Percentiles rank a stretch among this genome's conserved stretches.
Evolutionary conservation across 148 eudicot genomes (phyloP).

Genomic region (Diospyros kaki): DNA sequence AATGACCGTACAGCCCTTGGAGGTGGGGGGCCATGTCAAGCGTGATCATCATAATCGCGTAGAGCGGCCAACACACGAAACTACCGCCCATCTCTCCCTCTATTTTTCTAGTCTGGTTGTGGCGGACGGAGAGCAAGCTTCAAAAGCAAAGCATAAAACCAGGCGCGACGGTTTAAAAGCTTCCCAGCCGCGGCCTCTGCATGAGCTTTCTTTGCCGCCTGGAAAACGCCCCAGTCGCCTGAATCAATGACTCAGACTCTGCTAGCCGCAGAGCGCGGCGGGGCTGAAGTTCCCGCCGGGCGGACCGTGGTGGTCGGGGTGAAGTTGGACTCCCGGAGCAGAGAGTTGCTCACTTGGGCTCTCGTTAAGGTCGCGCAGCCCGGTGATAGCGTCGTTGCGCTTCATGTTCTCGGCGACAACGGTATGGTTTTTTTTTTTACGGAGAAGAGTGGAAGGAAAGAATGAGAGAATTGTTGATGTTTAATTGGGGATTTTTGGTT

Average conservation of each 20-base stretch:
- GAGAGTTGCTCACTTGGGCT: constrained; percentile 83
- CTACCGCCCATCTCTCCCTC: neutral
- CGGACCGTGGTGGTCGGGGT: constrained; percentile 82
- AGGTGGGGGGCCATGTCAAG: neutral
- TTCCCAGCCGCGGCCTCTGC: neutral
- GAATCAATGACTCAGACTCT: constrained; percentile 1
- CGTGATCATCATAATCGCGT: neutral
- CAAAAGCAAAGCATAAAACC: neutral
- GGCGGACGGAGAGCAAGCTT: too few species aligned
- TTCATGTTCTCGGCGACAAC: constrained; percentile 56
- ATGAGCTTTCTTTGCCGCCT: neutral
- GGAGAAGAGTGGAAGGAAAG: neutral
- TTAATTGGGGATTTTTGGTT: neutral
- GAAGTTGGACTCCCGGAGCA: constrained; percentile 62
- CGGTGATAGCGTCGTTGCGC: constrained; percentile 83
- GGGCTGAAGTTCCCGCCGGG: constrained; percentile 15
- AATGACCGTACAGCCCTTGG: too few species aligned
- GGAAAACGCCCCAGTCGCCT: neutral
- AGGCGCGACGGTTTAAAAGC: neutral
- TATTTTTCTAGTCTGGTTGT: neutral
- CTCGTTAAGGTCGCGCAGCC: constrained; percentile 65
- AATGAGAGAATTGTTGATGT: neutral
- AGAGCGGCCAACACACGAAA: neutral
- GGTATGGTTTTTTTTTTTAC: constrained; percentile 25
- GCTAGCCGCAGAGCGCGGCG: constrained; percentile 24